These are phyloP conservation scores for Groenewaldozyma auringiensis DNA, from an alignment of 1,139 yeast genomes.

Conservation along the genomic window DNA sequence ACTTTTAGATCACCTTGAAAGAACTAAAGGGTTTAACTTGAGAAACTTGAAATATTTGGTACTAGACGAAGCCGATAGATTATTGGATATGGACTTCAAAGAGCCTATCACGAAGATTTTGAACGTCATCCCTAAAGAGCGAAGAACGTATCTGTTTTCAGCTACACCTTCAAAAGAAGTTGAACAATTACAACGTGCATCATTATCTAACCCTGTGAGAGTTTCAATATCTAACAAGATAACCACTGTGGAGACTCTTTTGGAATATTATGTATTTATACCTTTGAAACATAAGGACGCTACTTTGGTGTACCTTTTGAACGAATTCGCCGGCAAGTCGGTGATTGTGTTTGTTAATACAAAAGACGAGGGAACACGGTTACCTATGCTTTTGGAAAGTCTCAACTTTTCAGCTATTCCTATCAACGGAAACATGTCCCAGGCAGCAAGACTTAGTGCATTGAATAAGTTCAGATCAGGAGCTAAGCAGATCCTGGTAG, in stretches of 20 bases:
- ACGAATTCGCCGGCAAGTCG: conserved; percentile 80
- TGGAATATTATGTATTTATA: conserved; percentile 83
- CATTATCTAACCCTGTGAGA: conserved; percentile 79
- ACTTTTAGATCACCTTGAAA: conserved; percentile 89
- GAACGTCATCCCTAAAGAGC: conserved; percentile 72
- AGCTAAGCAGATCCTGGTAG: conserved; percentile 70
- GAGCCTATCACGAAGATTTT: conserved; percentile 86
- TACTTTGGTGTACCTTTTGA: conserved; percentile 67
- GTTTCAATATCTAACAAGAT: conserved; percentile 85
- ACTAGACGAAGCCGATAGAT: conserved; percentile 94
- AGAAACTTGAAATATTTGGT: conserved; percentile 88
- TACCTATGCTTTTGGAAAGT: conserved; percentile 71
- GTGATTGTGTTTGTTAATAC: conserved; percentile 89
- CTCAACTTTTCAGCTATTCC: conserved; percentile 89
- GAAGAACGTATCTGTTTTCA: conserved; percentile 83
- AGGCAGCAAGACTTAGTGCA: conserved; percentile 87
- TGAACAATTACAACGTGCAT: conserved; percentile 90
- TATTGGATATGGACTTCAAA: conserved; percentile 94
- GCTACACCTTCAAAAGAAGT: conserved; percentile 97
- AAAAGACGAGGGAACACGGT: conserved; percentile 89
- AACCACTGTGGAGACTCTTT: conserved; percentile 86
- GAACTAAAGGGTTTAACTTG: conserved; percentile 88
- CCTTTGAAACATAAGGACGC: conserved; percentile 94
- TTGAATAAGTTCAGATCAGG: conserved; percentile 89
- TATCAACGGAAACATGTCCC: conserved; percentile 88